Conservation (phyloP, 2,329 filamentous ascomycete species). For the Ilyonectria mors-panacis region DNA sequence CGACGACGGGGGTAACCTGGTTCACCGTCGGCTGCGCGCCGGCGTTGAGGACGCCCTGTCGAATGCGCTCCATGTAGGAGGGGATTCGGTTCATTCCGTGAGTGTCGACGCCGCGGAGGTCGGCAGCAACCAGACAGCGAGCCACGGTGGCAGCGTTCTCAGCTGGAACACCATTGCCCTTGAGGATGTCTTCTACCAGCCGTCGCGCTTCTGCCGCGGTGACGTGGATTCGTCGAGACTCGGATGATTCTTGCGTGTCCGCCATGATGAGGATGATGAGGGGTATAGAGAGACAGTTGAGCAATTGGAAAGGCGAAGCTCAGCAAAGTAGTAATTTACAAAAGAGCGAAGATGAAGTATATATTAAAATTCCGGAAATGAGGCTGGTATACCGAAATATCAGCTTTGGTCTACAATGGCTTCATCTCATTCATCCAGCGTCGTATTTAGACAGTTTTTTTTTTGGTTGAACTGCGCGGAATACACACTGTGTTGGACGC, state of each 20-base stretch:
- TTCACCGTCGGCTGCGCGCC: conserved; percentile 70
- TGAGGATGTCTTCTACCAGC: conserved; percentile 70
- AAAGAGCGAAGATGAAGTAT: neutral
- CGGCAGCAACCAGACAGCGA: conserved; percentile 79
- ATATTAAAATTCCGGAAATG: neutral
- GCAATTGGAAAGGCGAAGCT: neutral
- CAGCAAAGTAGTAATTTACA: neutral
- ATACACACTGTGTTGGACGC: conserved; percentile 1
- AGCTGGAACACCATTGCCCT: conserved; percentile 71
- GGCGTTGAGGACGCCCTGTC: conserved; percentile 77
- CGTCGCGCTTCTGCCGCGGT: conserved; percentile 57
- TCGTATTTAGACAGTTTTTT: neutral
- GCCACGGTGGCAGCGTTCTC: conserved; percentile 75
- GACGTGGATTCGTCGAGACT: conserved; percentile 51
- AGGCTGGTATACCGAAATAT: neutral
- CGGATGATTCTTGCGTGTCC: conserved; percentile 29
- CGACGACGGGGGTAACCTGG: conserved; percentile 79
- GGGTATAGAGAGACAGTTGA: neutral
- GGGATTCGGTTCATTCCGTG: conserved; percentile 84
- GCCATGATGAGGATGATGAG: conserved; percentile 31
- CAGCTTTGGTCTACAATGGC: neutral
- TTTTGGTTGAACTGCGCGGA: neutral
- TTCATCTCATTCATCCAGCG: neutral
- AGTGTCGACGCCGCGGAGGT: conserved; percentile 84
- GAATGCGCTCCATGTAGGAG: conserved; percentile 81